A percentile compares a stretch with the other conserved stretches of the same genome.
Conservation (phyloP, 2,329 filamentous ascomycete species). For the Neofusicoccum kwambonambiense region DNA sequence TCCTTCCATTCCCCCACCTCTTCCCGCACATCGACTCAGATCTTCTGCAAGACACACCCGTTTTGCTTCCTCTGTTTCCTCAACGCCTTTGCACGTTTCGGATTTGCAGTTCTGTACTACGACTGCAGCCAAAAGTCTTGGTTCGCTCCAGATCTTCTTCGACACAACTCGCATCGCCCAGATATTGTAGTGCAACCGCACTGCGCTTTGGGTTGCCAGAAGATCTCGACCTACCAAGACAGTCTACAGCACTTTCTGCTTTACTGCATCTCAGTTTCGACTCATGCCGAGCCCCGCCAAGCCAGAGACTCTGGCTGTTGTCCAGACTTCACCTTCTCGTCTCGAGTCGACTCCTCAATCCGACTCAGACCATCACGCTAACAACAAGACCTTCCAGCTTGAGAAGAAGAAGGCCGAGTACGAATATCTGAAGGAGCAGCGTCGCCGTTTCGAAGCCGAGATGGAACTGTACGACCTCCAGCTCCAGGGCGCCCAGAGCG, state of each 20-base stretch:
- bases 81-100: slow-evolving; percentile 1
- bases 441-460: slow-evolving; percentile 84
- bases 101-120: neutral
- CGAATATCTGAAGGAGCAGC: slow-evolving; percentile 85
- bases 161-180: neutral
- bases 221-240: slow-evolving; percentile 1
- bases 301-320: neutral
- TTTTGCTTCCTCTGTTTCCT: neutral
- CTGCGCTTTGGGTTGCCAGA: neutral
- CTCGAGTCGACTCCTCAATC: neutral
- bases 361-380: neutral
- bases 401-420: slow-evolving; percentile 94
- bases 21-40: neutral
- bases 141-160: neutral
- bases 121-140: neutral
- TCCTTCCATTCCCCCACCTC: neutral
- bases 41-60: too few relatives aligned
- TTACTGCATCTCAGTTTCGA: neutral
- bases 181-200: slow-evolving; percentile 9
- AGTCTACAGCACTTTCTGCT: neutral
- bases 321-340: neutral
- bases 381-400: slow-evolving; percentile 56
- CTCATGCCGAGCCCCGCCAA: neutral
- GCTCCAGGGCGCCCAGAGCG: slow-evolving; percentile 77
- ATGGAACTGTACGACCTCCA: slow-evolving; percentile 87